phyloP scores from a whole-genome alignment of 495 filamentous ascomycete species.

The Astrothelium macrocarpum region DNA sequence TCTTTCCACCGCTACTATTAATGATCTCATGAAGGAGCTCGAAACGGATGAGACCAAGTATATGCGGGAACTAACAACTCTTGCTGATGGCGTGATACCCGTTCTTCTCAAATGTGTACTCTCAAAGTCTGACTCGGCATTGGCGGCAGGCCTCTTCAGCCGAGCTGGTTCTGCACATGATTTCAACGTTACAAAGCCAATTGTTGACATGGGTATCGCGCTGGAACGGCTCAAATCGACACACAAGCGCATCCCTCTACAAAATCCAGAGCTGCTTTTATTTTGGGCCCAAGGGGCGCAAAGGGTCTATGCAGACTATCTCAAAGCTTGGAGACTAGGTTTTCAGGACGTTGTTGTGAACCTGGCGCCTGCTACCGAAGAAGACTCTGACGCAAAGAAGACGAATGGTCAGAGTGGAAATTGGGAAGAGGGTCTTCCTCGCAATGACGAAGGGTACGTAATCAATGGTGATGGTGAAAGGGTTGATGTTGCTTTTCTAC shows the following conservation, averaged over 20 bases:
- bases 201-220: conserved; percentile 87
- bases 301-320: conserved; percentile 75
- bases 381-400: conserved; percentile 23
- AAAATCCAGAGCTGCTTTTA: conserved; percentile 57
- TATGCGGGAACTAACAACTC: conserved; percentile 79
- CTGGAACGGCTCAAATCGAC: conserved; percentile 72
- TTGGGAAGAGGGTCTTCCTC: conserved; percentile 58
- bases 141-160: conserved; percentile 59
- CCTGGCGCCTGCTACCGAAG: conserved; percentile 61
- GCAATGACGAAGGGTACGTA: conserved; percentile 70
- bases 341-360: conserved; percentile 96
- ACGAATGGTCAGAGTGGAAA: conserved; percentile 37
- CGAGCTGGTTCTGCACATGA: conserved; percentile 45
- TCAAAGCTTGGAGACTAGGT: conserved; percentile 82
- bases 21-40: conserved; percentile 72
- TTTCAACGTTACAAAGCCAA: conserved; percentile 67
- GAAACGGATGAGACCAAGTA: conserved; percentile 80
- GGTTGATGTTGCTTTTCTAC: conserved; percentile 86
- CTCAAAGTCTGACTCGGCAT: conserved; percentile 57
- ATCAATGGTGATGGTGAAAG: conserved; percentile 71
- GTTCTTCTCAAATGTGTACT: conserved; percentile 80
- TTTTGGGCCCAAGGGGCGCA: conserved; percentile 71
- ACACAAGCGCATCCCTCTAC: conserved; percentile 68
- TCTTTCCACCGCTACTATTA: conserved; percentile 54
- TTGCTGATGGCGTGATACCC: conserved; percentile 93